A percentile compares a stretch with the other conserved stretches of the same genome.
Conservation (phyloP, 257 asterid genomes). For the Solanum tarijense region DNA sequence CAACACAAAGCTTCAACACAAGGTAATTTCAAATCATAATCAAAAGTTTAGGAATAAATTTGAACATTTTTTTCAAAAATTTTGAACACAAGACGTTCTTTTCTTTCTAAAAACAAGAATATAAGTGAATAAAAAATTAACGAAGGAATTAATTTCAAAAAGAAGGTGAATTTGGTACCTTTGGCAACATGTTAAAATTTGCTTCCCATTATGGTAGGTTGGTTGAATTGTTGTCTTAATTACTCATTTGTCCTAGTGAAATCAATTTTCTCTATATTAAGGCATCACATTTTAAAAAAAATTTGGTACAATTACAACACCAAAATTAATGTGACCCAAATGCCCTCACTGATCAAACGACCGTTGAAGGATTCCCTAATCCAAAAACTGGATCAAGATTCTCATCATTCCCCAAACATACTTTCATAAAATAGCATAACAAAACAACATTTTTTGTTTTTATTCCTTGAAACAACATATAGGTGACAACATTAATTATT, state of each 20-base stretch:
- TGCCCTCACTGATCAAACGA: not conserved
- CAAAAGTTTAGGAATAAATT: not conserved
- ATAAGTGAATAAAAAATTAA: not conserved
- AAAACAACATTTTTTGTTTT: not conserved
- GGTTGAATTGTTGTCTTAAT: not conserved
- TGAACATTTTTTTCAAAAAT: not conserved
- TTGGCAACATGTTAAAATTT: not conserved
- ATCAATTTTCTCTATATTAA: too few species aligned
- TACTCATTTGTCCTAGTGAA: not conserved
- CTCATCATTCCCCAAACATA: not conserved
- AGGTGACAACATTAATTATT: slow-evolving; percentile 20
- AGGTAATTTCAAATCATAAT: not conserved
- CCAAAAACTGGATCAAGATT: slow-evolving; percentile 38
- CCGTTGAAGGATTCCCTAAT: slow-evolving; percentile 24
- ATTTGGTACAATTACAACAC: not conserved
- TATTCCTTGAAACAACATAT: not conserved
- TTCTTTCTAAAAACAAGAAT: not conserved
- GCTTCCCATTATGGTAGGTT: not conserved
- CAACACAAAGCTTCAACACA: too few species aligned
- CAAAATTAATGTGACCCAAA: not conserved
- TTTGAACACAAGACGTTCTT: not conserved
- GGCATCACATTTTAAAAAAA: not conserved
- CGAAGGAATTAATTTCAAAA: not conserved
- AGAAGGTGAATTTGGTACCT: not conserved
- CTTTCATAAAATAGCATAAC: not conserved